Percentiles rank a stretch among this genome's conserved stretches.
Evolutionary conservation across 371 early-diverging fungal species (phyloP).

Genomic region (Mucor sp.): DNA sequence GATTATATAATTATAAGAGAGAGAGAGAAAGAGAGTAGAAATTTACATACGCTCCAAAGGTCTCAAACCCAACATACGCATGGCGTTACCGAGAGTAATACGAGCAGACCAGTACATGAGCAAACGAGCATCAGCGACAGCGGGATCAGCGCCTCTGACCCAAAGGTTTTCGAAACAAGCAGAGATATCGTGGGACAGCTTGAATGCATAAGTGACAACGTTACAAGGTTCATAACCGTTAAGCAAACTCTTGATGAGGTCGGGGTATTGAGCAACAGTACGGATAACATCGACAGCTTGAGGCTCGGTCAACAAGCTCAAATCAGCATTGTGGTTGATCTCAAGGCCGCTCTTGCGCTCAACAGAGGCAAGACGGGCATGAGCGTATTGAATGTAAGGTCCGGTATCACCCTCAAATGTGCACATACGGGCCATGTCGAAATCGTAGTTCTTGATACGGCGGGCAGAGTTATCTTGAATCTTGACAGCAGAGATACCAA

Average conservation of each 20-base stretch:
- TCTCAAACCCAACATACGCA: conserved; percentile 76
- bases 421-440: conserved; percentile 96
- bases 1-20: background rate
- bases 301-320: conserved; percentile 72
- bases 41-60: conserved; percentile 89
- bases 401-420: conserved; percentile 99
- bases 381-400: conserved; percentile 98
- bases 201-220: conserved; percentile 92
- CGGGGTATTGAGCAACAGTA: conserved; percentile 91
- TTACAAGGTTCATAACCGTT: conserved; percentile 90
- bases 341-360: conserved; percentile 76
- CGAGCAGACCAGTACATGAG: conserved; percentile 78
- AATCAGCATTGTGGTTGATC: conserved; percentile 65
- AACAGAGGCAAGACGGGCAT: conserved; percentile 95
- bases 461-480: conserved; percentile 97
- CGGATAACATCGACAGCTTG: conserved; percentile 76
- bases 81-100: conserved; percentile 83
- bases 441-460: conserved; percentile 97
- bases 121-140: conserved; percentile 81
- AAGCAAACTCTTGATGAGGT: conserved; percentile 70
- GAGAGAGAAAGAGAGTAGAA: conserved; percentile 6
- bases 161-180: conserved; percentile 81
- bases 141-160: conserved; percentile 81
- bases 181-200: conserved; percentile 86
- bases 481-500: conserved; percentile 91